A percentile compares a stretch with the other conserved stretches of the same genome.
These are phyloP conservation scores for Scutellaria minor DNA, from an alignment of 257 asterid species.

Conservation along the genomic window DNA sequence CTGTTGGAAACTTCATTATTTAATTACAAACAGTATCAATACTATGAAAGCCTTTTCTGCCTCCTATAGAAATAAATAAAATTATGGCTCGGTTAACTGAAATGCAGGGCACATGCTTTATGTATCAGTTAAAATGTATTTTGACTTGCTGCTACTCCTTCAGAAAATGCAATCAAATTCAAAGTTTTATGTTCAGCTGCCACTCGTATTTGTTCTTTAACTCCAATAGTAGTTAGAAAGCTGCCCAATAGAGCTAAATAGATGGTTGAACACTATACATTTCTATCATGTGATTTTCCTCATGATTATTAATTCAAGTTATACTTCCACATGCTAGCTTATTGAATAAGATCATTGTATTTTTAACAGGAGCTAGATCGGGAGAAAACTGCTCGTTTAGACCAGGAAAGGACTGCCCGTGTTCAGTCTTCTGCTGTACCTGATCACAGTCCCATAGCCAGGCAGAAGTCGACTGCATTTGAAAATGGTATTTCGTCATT, in stretches of 20 bases:
- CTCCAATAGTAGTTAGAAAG: too few species aligned
- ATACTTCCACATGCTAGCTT: background rate
- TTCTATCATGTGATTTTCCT: conserved; percentile 4
- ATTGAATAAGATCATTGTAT: conserved; percentile 13
- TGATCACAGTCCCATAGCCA: conserved; percentile 62
- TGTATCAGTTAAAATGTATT: background rate
- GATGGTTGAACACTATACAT: conserved; percentile 12
- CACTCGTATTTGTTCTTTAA: too few species aligned
- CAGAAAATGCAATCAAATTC: background rate
- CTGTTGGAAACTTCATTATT: too few species aligned
- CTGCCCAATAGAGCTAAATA: background rate
- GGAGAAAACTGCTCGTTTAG: conserved; percentile 87
- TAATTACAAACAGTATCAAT: too few species aligned
- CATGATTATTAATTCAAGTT: background rate
- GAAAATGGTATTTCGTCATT: conserved; percentile 68
- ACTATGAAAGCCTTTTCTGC: too few species aligned
- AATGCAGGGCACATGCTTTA: background rate
- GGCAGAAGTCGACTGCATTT: conserved; percentile 66
- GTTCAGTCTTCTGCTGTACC: conserved; percentile 58
- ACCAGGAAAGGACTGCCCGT: conserved; percentile 77
- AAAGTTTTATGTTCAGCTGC: too few species aligned
- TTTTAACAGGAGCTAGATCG: conserved; percentile 73
- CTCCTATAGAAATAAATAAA: too few species aligned
- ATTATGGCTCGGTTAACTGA: too few species aligned
- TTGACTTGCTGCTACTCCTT: background rate